Conservation (phyloP, 179 eudicot genomes). For the Silene coronaria region DNA sequence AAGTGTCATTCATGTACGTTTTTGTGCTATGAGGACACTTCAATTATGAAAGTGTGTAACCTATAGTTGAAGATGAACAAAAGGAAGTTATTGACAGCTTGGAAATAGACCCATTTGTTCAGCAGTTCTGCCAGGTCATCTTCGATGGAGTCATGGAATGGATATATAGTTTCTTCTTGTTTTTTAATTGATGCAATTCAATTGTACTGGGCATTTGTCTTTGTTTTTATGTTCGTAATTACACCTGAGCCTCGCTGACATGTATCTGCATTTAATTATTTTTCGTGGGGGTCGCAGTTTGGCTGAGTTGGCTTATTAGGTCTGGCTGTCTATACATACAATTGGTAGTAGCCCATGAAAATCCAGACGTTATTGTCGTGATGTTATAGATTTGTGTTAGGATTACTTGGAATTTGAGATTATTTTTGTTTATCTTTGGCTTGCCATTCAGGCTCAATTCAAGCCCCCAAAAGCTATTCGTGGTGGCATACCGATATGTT, state of each 20-base stretch:
- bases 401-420: slow-evolving; percentile 6
- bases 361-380: neutral
- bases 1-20: neutral
- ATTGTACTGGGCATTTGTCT: neutral
- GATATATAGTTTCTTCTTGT: neutral
- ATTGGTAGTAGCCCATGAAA: neutral
- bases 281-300: neutral
- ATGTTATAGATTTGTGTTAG: neutral
- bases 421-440: slow-evolving; percentile 9
- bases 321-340: neutral
- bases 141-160: too few species aligned
- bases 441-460: slow-evolving; percentile 60
- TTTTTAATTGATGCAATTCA: neutral
- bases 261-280: neutral
- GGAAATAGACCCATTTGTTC: neutral
- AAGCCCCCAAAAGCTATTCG: slow-evolving; percentile 92
- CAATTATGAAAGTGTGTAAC: neutral
- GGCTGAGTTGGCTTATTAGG: slow-evolving; percentile 3
- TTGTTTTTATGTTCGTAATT: neutral
- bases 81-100: neutral
- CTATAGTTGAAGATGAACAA: neutral
- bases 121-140: neutral
- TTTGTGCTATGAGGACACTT: neutral
- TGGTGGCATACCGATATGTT: slow-evolving; percentile 97
- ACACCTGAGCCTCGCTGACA: neutral